Evolutionary conservation across 345 rosid genomes (phyloP).

Genomic region (Bretschneidera sinensis): DNA sequence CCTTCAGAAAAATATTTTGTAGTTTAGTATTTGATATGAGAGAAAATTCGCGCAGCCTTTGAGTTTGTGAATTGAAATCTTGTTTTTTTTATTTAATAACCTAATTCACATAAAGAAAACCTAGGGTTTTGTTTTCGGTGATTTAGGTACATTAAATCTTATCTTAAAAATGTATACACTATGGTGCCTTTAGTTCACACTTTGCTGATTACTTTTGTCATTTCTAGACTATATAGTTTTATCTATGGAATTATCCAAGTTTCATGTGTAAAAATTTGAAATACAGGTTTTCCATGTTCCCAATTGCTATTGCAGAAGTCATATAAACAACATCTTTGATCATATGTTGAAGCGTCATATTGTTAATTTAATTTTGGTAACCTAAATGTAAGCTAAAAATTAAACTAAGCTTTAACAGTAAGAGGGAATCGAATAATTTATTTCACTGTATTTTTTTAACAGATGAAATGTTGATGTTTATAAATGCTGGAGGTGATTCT

Average conservation of each 20-base stretch:
- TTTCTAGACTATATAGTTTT: too few relatives aligned
- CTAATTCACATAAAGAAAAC: too few relatives aligned
- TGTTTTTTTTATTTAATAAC: too few relatives aligned
- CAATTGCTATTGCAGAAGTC: neutral
- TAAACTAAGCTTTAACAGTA: too few relatives aligned
- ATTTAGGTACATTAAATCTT: too few relatives aligned
- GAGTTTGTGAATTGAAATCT: too few relatives aligned
- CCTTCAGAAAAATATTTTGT: too few relatives aligned
- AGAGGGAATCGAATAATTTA: neutral
- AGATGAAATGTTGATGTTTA: slow-evolving; percentile 31
- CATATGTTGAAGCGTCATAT: neutral
- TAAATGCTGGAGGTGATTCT: slow-evolving; percentile 40
- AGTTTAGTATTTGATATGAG: neutral
- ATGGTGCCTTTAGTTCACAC: neutral
- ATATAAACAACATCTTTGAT: neutral
- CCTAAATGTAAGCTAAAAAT: too few relatives aligned
- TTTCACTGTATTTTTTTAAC: neutral
- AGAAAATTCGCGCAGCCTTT: neutral
- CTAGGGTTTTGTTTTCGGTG: too few relatives aligned
- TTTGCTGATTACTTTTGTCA: too few relatives aligned
- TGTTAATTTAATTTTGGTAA: too few relatives aligned
- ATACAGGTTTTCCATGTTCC: neutral
- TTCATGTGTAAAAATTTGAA: neutral
- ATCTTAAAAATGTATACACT: neutral
- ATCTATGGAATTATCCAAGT: too few relatives aligned